phyloP scores from a whole-genome alignment of 306 rosid genomes.

The Quercus glauca region DNA sequence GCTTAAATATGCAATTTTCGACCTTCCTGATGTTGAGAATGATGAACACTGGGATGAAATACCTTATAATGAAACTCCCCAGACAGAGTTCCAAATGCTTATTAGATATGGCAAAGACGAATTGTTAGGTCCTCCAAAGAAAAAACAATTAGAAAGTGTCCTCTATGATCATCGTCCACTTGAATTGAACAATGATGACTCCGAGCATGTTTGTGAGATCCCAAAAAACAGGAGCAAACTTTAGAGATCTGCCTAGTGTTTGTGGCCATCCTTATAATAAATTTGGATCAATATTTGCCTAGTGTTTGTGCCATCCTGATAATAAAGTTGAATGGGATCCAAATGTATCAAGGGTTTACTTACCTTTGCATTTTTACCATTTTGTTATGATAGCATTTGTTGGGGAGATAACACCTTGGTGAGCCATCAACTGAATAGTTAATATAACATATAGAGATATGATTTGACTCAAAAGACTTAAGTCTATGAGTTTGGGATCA shows the following conservation, averaged over 20 bases:
- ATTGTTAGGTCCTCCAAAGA: conserved; percentile 12
- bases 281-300: conserved; percentile 30
- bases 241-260: conserved; percentile 77
- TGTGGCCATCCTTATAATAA: conserved; percentile 32
- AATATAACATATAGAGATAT: too few relatives aligned
- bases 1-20: conserved; percentile 67
- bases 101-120: conserved; percentile 54
- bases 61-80: conserved; percentile 31
- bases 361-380: conserved; percentile 13
- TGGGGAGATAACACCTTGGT: too few relatives aligned
- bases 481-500: too few relatives aligned
- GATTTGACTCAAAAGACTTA: too few relatives aligned
- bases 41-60: conserved; percentile 49
- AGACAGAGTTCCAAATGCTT: conserved; percentile 54
- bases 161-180: conserved; percentile 67
- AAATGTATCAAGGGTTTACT: conserved; percentile 33
- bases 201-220: conserved; percentile 54
- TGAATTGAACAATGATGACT: conserved; percentile 55
- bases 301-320: conserved; percentile 57
- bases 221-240: conserved; percentile 70
- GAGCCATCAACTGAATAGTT: too few relatives aligned
- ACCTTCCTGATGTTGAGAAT: conserved; percentile 61
- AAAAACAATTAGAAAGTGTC: background rate
- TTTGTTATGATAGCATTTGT: too few relatives aligned
- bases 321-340: conserved; percentile 74